Percentiles rank a stretch among this genome's conserved stretches.
phyloP scores from a whole-genome alignment of 2,329 filamentous ascomycete genomes.

The Ophiosphaerella narmari region DNA sequence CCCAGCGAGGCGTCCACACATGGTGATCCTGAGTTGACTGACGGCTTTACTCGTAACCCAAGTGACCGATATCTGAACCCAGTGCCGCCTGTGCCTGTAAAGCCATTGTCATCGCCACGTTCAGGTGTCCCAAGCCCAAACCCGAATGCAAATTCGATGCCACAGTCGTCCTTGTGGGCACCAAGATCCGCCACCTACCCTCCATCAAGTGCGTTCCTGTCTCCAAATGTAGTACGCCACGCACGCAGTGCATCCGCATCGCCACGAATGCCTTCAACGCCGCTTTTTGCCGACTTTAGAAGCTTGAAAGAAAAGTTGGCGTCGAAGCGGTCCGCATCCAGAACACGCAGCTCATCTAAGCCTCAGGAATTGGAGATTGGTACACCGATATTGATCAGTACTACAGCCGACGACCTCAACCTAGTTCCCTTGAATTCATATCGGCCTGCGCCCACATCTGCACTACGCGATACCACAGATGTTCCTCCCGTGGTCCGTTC shows the following conservation, averaged over 20 bases:
- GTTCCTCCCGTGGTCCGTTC: conserved; percentile 6
- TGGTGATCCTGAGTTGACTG: conserved; percentile 69
- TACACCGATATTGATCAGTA: conserved; percentile 38
- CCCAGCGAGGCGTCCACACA: conserved; percentile 68
- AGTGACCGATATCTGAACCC: conserved; percentile 75
- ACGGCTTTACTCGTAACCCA: conserved; percentile 77
- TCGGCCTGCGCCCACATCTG: conserved; percentile 18
- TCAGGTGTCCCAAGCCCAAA: conserved; percentile 21
- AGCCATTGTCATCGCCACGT: conserved; percentile 23
- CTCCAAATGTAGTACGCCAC: conserved; percentile 30
- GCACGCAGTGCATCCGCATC: conserved; percentile 40
- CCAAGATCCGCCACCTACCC: conserved; percentile 39
- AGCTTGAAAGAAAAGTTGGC: conserved; percentile 38
- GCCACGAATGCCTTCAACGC: conserved; percentile 29
- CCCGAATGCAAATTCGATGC: conserved; percentile 14
- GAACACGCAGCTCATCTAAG: conserved; percentile 26
- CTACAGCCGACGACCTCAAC: conserved; percentile 35
- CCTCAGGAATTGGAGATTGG: conserved; percentile 38
- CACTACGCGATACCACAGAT: conserved; percentile 14
- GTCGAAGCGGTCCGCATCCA: conserved; percentile 31
- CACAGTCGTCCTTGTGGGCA: conserved; percentile 23
- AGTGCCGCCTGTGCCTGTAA: conserved; percentile 54
- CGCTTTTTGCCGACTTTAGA: conserved; percentile 39
- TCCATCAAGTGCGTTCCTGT: conserved; percentile 23
- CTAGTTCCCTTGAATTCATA: conserved; percentile 42